A percentile compares a stretch with the other conserved stretches of the same genome.
Evolutionary conservation across 2,329 filamentous ascomycete genomes (phyloP).

Genomic region (Dactylellina leptospora): DNA sequence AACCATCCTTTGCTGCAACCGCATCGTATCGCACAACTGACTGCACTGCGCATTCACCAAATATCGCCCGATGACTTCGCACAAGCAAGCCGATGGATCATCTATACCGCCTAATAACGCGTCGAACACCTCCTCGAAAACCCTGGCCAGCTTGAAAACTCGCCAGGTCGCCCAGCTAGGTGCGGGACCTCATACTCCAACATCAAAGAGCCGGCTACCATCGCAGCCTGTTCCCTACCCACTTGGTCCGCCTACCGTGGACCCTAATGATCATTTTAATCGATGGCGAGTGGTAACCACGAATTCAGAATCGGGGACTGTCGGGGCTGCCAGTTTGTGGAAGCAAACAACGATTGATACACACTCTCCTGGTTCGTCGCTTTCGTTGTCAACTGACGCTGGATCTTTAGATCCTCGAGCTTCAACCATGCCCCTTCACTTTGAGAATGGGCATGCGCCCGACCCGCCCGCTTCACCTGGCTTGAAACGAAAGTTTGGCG

Average conservation of each 20-base stretch:
- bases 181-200: not conserved
- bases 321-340: not conserved
- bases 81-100: not conserved
- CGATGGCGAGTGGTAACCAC: slow-evolving; percentile 37
- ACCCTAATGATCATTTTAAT: slow-evolving; percentile 10
- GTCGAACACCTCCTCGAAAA: slow-evolving; percentile 7
- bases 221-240: not conserved
- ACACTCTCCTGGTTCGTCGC: not conserved
- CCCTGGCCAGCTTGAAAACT: not conserved
- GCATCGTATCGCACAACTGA: too few species aligned
- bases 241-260: not conserved
- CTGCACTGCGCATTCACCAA: not conserved
- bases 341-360: slow-evolving; percentile 12
- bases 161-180: not conserved
- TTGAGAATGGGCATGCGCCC: slow-evolving; percentile 16
- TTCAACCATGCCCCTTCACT: slow-evolving; percentile 10
- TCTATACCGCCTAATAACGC: slow-evolving; percentile 4
- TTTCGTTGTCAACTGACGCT: not conserved
- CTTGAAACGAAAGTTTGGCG: slow-evolving; percentile 33
- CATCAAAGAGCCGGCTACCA: not conserved
- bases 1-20: not conserved
- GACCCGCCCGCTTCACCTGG: not conserved
- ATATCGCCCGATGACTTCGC: slow-evolving; percentile 6
- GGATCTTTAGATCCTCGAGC: not conserved
- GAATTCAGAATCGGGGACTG: not conserved